Base-by-base conservation (phyloP, 2,329 filamentous ascomycete species). In the Cryphonectria carpinicola region DNA sequence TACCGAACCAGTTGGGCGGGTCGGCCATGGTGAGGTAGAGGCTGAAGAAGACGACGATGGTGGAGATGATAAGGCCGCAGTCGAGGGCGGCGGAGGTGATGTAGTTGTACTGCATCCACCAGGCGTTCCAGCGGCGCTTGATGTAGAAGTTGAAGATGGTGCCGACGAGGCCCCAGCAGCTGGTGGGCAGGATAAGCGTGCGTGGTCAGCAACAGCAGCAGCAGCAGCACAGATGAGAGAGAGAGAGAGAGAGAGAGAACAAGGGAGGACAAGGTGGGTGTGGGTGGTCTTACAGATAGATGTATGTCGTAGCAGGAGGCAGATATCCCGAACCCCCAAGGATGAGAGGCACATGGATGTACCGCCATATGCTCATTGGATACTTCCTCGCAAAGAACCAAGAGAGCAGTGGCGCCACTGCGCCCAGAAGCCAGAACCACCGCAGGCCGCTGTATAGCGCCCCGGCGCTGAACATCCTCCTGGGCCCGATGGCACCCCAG, bases 41-140 rank as follows among this genome's bases (percentile, higher is more conserved):
- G 1, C 89, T 86, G 74, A 92, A 88, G 82, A 94, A 92, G 70
- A 93, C 90, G 70, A 93, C 78, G 49, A 94, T 85, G 0, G 90
- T 90, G 46, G 86, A 87, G 28, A 93, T 78, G 17, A 90, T 88
- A 6, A 93, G 84, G 6, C 91, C 91, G 65, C 87, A 87, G 78
- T 93, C 92, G 52, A 94, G 82, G 1, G 89, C 92, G 0, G 91
- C 91, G 28, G 90, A 92, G 0, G 90, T 88, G 76, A 93, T 85
- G 78, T 93, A 94, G 82, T 94, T 93, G 82, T 93, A 94, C 79
- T 90, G 89, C 79, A 91, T 83, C 92, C 92, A 94, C 92, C 91
- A 93, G 46, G 89, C 91, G 4, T 85, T 87, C 80, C 86, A 91
- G 73, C 87, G 85, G 70, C 89, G 85, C 77, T 88, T 87, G 77